phyloP scores from a whole-genome alignment of 78 protist genomes.

The Dictyostelium discoideum region dicty_2.7 NC_007090.3:2814001-2814500 shows the following conservation, averaged over 20 bases:
- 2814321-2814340: constrained; percentile 8
- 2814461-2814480: constrained; percentile 58
- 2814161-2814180: constrained; percentile 48
- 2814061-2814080: constrained; percentile 17
- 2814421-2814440: constrained; percentile 31
- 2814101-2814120: constrained; percentile 43
- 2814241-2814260: neutral
- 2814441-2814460: constrained; percentile 1
- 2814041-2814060: constrained; percentile 45
- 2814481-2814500: constrained; percentile 86
- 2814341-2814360: neutral
- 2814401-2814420: constrained; percentile 28
- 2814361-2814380: constrained; percentile 18
- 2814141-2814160: neutral
- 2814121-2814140: constrained; percentile 30
- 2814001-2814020: neutral
- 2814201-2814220: neutral
- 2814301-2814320: constrained; percentile 14
- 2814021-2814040: neutral
- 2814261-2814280: neutral
- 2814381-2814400: constrained; percentile 6
- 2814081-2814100: constrained; percentile 51
- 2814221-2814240: constrained; percentile 47
- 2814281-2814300: neutral
- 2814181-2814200: constrained; percentile 67